phyloP scores from a whole-genome alignment of 768 basidiomycete species.

The Baorangia bicolor region DNA sequence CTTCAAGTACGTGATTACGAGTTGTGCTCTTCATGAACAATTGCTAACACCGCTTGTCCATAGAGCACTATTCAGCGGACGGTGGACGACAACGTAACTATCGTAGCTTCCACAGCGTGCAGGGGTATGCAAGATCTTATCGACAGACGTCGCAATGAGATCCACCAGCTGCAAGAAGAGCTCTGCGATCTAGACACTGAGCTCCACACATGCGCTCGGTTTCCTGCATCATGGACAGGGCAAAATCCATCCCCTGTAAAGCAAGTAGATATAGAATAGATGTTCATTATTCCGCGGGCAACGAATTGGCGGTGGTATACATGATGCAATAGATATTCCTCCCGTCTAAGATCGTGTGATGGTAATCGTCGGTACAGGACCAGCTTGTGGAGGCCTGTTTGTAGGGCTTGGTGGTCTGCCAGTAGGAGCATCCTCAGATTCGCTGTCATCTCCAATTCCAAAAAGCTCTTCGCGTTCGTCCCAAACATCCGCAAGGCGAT shows the following conservation, averaged over 20 bases:
- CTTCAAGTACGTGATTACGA: slow-evolving; percentile 45
- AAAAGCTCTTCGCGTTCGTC: slow-evolving; percentile 78
- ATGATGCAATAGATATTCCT: slow-evolving; percentile 23
- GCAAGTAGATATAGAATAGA: slow-evolving; percentile 12
- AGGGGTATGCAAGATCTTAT: slow-evolving; percentile 42
- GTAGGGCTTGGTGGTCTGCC: slow-evolving; percentile 3
- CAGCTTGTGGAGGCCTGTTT: slow-evolving; percentile 1
- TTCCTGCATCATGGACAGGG: slow-evolving; percentile 9
- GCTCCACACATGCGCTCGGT: slow-evolving; percentile 19
- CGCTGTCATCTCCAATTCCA: slow-evolving; percentile 62
- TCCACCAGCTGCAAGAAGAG: slow-evolving; percentile 44
- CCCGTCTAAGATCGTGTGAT: slow-evolving; percentile 25
- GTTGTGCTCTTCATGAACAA: not conserved
- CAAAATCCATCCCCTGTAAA: not conserved
- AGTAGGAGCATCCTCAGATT: slow-evolving; percentile 43
- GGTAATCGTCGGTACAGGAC: slow-evolving; percentile 28
- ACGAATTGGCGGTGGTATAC: slow-evolving; percentile 26
- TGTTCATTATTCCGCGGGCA: slow-evolving; percentile 1
- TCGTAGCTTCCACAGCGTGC: slow-evolving; percentile 52
- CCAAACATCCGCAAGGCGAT: slow-evolving; percentile 64
- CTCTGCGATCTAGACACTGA: slow-evolving; percentile 40
- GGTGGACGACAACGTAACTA: slow-evolving; percentile 51
- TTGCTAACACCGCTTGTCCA: not conserved
- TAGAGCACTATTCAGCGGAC: slow-evolving; percentile 48
- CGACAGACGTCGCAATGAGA: slow-evolving; percentile 42